Evolutionary conservation across 2,329 filamentous ascomycete genomes (phyloP).

Genomic region (Fusarium paranaense): DNA sequence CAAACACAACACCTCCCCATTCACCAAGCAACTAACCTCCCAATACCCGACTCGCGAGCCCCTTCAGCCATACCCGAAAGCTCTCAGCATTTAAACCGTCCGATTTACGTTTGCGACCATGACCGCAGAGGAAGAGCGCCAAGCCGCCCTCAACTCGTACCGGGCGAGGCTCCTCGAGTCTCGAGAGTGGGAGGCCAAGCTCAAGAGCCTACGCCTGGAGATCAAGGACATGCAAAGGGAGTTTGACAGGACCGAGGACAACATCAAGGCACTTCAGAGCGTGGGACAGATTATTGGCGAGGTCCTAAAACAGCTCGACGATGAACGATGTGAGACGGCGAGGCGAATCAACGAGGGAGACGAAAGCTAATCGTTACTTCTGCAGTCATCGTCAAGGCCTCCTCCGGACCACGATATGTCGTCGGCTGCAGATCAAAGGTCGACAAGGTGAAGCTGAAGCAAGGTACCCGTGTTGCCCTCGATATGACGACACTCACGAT

Average conservation of each 20-base stretch:
- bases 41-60: constrained; percentile 17
- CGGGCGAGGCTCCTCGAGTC: constrained; percentile 90
- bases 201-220: constrained; percentile 92
- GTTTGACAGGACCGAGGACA: constrained; percentile 97
- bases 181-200: constrained; percentile 97
- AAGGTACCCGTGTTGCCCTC: constrained; percentile 95
- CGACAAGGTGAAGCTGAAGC: constrained; percentile 96
- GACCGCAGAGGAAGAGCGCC: constrained; percentile 69
- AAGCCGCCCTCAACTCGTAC: constrained; percentile 81
- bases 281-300: constrained; percentile 99
- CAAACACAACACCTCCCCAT: constrained; percentile 26
- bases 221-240: constrained; percentile 96
- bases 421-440: constrained; percentile 99
- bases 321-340: constrained; percentile 86
- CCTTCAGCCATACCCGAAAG: background rate
- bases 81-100: background rate
- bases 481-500: constrained; percentile 99
- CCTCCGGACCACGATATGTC: constrained; percentile 95
- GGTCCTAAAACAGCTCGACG: constrained; percentile 97
- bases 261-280: constrained; percentile 99
- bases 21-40: constrained; percentile 29
- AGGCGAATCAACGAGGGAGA: constrained; percentile 11
- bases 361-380: constrained; percentile 32
- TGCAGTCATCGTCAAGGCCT: constrained; percentile 97
- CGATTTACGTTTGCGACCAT: constrained; percentile 49